Conservation (phyloP, 768 basidiomycete species). For the Psilocybe subaeruginosa region DNA sequence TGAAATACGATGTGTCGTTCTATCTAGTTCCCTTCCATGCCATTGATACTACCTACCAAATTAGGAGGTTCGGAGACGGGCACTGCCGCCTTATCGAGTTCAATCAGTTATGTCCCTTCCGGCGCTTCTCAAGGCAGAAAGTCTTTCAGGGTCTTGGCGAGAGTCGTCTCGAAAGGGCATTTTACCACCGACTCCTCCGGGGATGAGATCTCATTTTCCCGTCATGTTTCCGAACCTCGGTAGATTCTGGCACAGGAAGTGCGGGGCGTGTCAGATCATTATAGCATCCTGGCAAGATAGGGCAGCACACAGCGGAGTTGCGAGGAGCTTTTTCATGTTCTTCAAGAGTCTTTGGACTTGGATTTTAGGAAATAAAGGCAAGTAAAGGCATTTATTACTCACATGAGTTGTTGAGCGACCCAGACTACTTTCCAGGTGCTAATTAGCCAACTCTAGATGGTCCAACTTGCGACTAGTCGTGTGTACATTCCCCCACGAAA, state of each 20-base stretch:
- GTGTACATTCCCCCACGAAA: neutral
- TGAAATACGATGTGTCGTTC: neutral
- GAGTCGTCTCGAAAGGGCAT: constrained; percentile 5
- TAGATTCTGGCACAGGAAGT: neutral
- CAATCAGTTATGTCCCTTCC: constrained; percentile 10
- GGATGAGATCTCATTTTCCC: constrained; percentile 7
- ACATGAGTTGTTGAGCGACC: neutral
- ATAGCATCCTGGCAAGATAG: neutral
- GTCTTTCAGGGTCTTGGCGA: constrained; percentile 1
- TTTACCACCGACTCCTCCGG: constrained; percentile 1
- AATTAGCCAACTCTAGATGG: neutral
- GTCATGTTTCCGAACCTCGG: constrained; percentile 15
- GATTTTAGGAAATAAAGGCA: no score
- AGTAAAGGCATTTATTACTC: neutral
- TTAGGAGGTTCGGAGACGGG: neutral
- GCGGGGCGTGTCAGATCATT: neutral
- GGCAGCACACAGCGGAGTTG: neutral
- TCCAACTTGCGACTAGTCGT: neutral
- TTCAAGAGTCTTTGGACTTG: no score
- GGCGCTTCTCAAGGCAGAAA: constrained; percentile 4
- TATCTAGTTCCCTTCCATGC: neutral
- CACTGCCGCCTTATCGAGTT: constrained; percentile 10
- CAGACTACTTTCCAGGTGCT: neutral
- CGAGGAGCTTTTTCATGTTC: neutral
- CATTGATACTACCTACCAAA: neutral